Percentiles rank a stretch among this genome's conserved stretches.
Conservation (phyloP, 768 basidiomycete species). For the Chalciporus pseudorubinellus region DNA sequence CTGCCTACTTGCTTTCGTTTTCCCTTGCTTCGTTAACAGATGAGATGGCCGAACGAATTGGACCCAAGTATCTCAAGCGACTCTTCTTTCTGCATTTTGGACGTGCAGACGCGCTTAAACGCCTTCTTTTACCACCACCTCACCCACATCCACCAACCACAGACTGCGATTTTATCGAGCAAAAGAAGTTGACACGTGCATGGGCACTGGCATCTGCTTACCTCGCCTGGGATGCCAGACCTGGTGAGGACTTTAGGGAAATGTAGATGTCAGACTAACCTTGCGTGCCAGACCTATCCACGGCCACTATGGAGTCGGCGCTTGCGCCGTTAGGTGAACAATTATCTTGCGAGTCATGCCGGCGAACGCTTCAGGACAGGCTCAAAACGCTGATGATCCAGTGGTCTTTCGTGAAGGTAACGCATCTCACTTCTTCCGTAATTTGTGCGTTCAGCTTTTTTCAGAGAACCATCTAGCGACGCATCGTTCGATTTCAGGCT, state of each 20-base stretch:
- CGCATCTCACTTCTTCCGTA: background rate
- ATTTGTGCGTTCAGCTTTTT: conserved; percentile 8
- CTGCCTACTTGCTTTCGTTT: conserved; percentile 71
- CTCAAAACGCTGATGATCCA: conserved; percentile 67
- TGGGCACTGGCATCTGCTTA: conserved; percentile 84
- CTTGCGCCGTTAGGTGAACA: conserved; percentile 68
- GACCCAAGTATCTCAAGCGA: conserved; percentile 73
- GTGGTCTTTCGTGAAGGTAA: conserved; percentile 78
- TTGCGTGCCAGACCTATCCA: conserved; percentile 60
- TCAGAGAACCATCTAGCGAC: conserved; percentile 55
- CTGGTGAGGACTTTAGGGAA: conserved; percentile 46
- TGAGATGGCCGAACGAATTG: conserved; percentile 65
- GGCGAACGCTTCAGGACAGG: conserved; percentile 57
- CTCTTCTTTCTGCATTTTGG: conserved; percentile 85
- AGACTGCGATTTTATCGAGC: conserved; percentile 67
- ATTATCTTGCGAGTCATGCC: conserved; percentile 68
- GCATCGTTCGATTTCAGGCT: background rate
- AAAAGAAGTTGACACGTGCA: conserved; percentile 75
- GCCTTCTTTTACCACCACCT: conserved; percentile 71
- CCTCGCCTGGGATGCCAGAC: conserved; percentile 80
- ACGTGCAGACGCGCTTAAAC: conserved; percentile 77
- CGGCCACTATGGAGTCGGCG: conserved; percentile 67
- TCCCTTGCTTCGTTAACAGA: conserved; percentile 68
- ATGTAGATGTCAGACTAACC: conserved; percentile 1
- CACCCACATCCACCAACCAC: conserved; percentile 70